A percentile compares a stretch with the other conserved stretches of the same genome.
phyloP scores from a whole-genome alignment of 805 yeast genomes.

The Candida vartiovaarae region DNA sequence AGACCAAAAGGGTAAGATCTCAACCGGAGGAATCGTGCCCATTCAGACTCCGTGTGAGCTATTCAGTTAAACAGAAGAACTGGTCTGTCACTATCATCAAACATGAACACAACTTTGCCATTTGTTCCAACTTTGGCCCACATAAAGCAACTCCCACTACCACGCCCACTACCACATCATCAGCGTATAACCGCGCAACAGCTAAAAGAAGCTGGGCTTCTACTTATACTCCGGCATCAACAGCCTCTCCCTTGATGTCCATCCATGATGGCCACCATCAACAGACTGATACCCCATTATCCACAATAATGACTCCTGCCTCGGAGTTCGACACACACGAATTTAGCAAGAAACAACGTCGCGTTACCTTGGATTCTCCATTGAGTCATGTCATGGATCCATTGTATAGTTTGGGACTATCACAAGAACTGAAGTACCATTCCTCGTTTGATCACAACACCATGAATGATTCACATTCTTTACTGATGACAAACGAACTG shows the following conservation, averaged over 20 bases:
- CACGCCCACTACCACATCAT: slow-evolving; percentile 8
- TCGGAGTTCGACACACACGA: slow-evolving; percentile 11
- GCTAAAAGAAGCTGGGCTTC: slow-evolving; percentile 18
- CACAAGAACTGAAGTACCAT: slow-evolving; percentile 11
- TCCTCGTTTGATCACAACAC: no score
- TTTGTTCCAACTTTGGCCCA: slow-evolving; percentile 22
- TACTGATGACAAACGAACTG: no score
- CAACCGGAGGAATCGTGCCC: slow-evolving; percentile 23
- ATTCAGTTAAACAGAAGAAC: slow-evolving; percentile 19
- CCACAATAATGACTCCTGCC: slow-evolving; percentile 11
- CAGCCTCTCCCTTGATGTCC: slow-evolving; percentile 14
- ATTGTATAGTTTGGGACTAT: slow-evolving; percentile 6
- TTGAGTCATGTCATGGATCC: slow-evolving; percentile 16
- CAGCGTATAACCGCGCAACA: slow-evolving; percentile 6
- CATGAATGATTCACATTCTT: no score
- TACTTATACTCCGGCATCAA: slow-evolving; percentile 19
- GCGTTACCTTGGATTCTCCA: slow-evolving; percentile 14
- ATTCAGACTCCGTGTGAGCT: slow-evolving; percentile 24
- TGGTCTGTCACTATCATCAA: slow-evolving; percentile 23
- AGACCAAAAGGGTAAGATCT: slow-evolving; percentile 16
- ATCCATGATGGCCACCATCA: slow-evolving; percentile 1
- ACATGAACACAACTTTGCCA: slow-evolving; percentile 17
- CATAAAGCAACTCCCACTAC: slow-evolving; percentile 3
- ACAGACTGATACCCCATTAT: background rate
- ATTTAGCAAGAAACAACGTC: slow-evolving; percentile 7